Evolutionary conservation across 352 stramenopile species (phyloP).

Genomic region (Blastocystis sp.): DNA sequence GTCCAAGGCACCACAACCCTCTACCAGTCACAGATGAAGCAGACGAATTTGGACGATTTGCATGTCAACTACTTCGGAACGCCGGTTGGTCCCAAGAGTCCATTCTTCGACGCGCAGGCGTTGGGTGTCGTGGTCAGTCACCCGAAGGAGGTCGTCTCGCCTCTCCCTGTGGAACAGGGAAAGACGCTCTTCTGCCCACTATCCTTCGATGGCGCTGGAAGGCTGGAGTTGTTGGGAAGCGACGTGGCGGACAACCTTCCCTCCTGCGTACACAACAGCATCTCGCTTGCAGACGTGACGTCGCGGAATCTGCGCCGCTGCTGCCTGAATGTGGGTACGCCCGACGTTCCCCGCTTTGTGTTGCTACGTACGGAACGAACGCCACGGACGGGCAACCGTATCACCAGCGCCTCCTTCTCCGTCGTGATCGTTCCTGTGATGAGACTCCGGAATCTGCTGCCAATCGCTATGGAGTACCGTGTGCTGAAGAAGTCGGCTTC

Average conservation of each 20-base stretch:
- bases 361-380: not conserved
- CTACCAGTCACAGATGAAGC: constrained; percentile 14
- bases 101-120: not conserved
- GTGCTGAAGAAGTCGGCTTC: not conserved
- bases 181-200: not conserved
- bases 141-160: not conserved
- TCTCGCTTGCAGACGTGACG: not conserved
- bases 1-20: not conserved
- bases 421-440: not conserved
- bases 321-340: constrained; percentile 2
- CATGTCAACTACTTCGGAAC: constrained; percentile 1
- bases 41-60: constrained; percentile 1
- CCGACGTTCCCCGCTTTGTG: not conserved
- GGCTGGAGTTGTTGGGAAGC: not conserved
- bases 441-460: constrained; percentile 18
- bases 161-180: not conserved
- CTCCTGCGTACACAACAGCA: not conserved
- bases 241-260: not conserved
- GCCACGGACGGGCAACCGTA: not conserved
- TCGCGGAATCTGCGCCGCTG: constrained; percentile 6
- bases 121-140: not conserved
- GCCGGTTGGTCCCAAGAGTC: not conserved
- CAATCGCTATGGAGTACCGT: constrained; percentile 15
- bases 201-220: not conserved
- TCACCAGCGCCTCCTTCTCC: not conserved